Conservation (phyloP, 2,329 filamentous ascomycete genomes). For the Xylaria polymorpha region DNA sequence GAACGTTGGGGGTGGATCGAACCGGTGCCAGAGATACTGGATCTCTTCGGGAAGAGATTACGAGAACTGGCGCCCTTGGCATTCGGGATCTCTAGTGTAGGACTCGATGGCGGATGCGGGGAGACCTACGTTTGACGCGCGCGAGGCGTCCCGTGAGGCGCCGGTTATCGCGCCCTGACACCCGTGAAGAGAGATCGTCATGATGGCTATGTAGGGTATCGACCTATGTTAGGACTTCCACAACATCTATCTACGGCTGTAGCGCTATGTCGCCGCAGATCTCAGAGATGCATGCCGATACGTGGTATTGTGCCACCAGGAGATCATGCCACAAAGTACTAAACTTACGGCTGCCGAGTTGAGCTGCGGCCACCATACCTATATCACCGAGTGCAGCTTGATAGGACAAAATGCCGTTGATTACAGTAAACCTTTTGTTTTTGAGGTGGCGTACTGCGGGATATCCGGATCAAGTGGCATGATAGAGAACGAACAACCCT, state of each 20-base stretch:
- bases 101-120: conserved; percentile 36
- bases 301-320: neutral
- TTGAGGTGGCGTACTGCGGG: no score
- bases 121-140: conserved; percentile 43
- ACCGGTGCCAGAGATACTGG: neutral
- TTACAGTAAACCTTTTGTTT: no score
- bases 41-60: conserved; percentile 1
- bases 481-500: neutral
- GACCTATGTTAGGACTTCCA: neutral
- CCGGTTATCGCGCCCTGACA: conserved; percentile 4
- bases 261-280: neutral
- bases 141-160: neutral
- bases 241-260: neutral
- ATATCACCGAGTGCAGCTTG: no score
- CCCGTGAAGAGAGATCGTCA: neutral
- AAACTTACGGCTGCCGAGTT: neutral
- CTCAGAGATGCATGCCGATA: neutral
- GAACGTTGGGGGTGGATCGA: neutral
- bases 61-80: conserved; percentile 29
- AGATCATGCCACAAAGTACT: neutral
- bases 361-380: no score
- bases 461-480: neutral
- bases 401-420: no score
- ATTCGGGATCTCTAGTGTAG: neutral
- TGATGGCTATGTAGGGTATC: neutral